phyloP scores from a whole-genome alignment of 441 rosid species.

The Eugenia klotzschiana region DNA sequence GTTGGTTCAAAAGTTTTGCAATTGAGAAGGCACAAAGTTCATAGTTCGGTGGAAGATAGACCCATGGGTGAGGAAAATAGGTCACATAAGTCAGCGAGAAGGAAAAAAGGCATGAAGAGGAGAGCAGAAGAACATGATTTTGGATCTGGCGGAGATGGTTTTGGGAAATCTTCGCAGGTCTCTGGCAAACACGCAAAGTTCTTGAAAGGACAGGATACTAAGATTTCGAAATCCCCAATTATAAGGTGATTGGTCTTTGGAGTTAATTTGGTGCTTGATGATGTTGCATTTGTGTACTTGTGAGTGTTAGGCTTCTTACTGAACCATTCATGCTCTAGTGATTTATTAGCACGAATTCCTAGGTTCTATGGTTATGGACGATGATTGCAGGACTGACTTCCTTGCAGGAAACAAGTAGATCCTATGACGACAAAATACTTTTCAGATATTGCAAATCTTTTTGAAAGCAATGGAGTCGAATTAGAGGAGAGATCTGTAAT shows the following conservation, averaged over 20 bases:
- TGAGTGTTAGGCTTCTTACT: not conserved
- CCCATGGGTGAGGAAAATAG: conserved; percentile 35
- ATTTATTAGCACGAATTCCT: not conserved
- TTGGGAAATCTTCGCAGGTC: not conserved
- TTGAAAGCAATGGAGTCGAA: conserved; percentile 64
- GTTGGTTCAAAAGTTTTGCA: conserved; percentile 43
- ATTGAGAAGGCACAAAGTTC: conserved; percentile 10
- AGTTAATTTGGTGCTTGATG: not conserved
- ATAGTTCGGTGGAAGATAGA: conserved; percentile 14
- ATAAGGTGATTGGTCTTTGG: not conserved
- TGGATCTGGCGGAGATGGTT: conserved; percentile 28
- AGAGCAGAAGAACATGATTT: conserved; percentile 24
- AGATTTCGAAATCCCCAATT: not conserved
- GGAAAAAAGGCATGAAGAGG: conserved; percentile 31
- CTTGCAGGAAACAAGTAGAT: conserved; percentile 72
- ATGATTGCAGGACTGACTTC: not conserved
- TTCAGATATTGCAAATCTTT: conserved; percentile 68
- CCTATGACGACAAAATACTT: conserved; percentile 72
- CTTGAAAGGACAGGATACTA: not conserved
- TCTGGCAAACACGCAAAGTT: not conserved
- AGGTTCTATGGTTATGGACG: not conserved
- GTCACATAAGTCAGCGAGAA: conserved; percentile 26
- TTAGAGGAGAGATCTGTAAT: conserved; percentile 60
- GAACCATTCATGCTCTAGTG: not conserved
- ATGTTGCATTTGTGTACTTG: not conserved